Conservation (phyloP, 305 asterid species). For the Plantago rigida region DNA sequence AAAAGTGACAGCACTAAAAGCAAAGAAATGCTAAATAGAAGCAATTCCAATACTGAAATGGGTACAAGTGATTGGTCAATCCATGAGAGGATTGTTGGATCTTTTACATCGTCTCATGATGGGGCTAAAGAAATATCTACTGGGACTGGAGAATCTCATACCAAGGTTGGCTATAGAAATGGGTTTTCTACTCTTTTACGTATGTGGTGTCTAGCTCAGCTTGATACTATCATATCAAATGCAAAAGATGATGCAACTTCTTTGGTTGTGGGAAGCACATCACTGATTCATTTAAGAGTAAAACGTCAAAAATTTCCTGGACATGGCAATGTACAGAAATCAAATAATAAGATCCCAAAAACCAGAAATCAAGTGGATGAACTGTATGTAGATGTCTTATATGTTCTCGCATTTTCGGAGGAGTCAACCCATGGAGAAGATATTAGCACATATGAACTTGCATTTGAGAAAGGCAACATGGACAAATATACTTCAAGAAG, state of each 20-base stretch:
- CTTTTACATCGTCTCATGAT: slow-evolving; percentile 35
- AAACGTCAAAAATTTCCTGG: slow-evolving; percentile 36
- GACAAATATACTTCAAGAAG: slow-evolving; percentile 31
- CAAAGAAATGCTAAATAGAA: slow-evolving; percentile 29
- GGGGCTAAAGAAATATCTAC: slow-evolving; percentile 32
- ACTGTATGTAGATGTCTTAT: slow-evolving; percentile 52
- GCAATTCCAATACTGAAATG: slow-evolving; percentile 41
- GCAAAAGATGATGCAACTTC: slow-evolving; percentile 45
- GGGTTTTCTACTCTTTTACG: slow-evolving; percentile 52
- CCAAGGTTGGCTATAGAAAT: slow-evolving; percentile 36
- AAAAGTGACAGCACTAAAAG: slow-evolving; percentile 35
- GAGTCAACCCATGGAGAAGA: slow-evolving; percentile 39
- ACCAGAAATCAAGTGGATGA: slow-evolving; percentile 42
- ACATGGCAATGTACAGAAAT: slow-evolving; percentile 41
- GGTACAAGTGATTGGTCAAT: slow-evolving; percentile 59
- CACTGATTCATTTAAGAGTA: slow-evolving; percentile 60
- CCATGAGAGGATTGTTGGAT: slow-evolving; percentile 53
- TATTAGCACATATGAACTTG: slow-evolving; percentile 51
- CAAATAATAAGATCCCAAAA: slow-evolving; percentile 27
- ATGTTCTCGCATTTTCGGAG: slow-evolving; percentile 52
- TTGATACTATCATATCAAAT: slow-evolving; percentile 39
- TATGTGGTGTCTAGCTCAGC: slow-evolving; percentile 70
- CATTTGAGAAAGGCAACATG: slow-evolving; percentile 38
- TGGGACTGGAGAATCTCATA: slow-evolving; percentile 32
- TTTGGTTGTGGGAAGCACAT: slow-evolving; percentile 60